A percentile compares a stretch with the other conserved stretches of the same genome.
These are phyloP conservation scores for Talaromyces sp. DNA, from an alignment of 2,329 filamentous ascomycete genomes.

Conservation along the genomic window DNA sequence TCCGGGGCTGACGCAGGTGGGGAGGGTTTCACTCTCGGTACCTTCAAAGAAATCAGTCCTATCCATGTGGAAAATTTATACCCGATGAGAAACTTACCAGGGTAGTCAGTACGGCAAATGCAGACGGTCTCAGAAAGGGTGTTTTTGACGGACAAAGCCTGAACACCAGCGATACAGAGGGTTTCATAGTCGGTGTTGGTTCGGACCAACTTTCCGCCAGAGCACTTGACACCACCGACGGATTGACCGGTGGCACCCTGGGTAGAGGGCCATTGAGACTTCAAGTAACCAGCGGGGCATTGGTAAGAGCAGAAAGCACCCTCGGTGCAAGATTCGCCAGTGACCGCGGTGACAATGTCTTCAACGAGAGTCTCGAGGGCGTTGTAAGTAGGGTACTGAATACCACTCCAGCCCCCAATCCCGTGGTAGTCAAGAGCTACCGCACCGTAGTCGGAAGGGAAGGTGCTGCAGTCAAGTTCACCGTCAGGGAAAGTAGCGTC, in stretches of 20 bases:
- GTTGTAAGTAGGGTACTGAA: constrained; percentile 59
- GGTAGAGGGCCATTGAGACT: constrained; percentile 77
- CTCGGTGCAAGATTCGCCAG: constrained; percentile 57
- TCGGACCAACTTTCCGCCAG: constrained; percentile 67
- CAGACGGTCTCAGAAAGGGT: constrained; percentile 62
- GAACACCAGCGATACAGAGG: constrained; percentile 71
- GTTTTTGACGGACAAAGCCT: constrained; percentile 71
- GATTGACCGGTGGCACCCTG: constrained; percentile 82
- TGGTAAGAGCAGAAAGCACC: constrained; percentile 85
- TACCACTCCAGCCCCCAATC: constrained; percentile 71
- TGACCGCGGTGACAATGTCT: constrained; percentile 62
- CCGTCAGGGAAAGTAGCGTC: constrained; percentile 71
- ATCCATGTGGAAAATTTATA: neutral
- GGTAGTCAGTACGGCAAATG: constrained; percentile 94
- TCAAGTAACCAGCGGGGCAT: constrained; percentile 87
- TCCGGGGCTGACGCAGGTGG: constrained; percentile 62
- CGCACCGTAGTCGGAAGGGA: constrained; percentile 79
- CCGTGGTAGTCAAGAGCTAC: constrained; percentile 65
- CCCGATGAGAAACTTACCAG: constrained; percentile 52
- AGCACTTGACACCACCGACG: constrained; percentile 80
- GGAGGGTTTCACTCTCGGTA: constrained; percentile 81
- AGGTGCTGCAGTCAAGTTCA: constrained; percentile 63
- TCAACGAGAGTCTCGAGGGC: constrained; percentile 54
- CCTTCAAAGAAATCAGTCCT: constrained; percentile 32
- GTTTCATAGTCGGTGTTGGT: constrained; percentile 65